Conservation (phyloP, 805 yeast genomes). For the Jamesozyma gamospora region DNA sequence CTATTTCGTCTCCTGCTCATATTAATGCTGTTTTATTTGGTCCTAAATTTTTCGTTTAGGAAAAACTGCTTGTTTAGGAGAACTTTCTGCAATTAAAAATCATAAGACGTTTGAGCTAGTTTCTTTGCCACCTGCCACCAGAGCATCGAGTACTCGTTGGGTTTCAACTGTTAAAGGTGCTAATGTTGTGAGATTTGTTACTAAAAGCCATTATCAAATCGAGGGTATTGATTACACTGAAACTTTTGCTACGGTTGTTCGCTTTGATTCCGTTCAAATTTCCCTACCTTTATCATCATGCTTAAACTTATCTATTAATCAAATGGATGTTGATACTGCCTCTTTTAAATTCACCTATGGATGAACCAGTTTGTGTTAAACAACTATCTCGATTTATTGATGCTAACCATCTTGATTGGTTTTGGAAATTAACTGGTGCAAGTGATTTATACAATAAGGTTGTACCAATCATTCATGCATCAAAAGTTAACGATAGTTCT, state of each 20-base stretch:
- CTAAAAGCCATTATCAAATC: slow-evolving; percentile 17
- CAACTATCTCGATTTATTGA: slow-evolving; percentile 6
- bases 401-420: slow-evolving; percentile 2
- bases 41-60: too few relatives aligned
- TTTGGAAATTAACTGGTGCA: slow-evolving; percentile 8
- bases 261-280: slow-evolving; percentile 12
- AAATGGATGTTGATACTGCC: slow-evolving; percentile 19
- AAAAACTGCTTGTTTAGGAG: too few relatives aligned
- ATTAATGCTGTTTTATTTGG: too few relatives aligned
- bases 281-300: slow-evolving; percentile 5
- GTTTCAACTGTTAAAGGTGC: slow-evolving; percentile 11
- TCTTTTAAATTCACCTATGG: slow-evolving; percentile 8
- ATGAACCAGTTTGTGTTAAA: slow-evolving; percentile 3
- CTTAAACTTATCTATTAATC: slow-evolving; percentile 5
- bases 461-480: too few relatives aligned
- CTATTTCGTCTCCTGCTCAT: too few relatives aligned
- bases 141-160: slow-evolving; percentile 11
- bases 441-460: too few relatives aligned
- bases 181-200: slow-evolving; percentile 17
- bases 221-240: slow-evolving; percentile 21
- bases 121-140: slow-evolving; percentile 5
- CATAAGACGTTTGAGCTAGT: slow-evolving; percentile 7
- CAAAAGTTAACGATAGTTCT: not conserved
- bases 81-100: too few relatives aligned
- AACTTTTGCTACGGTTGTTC: slow-evolving; percentile 23